Base-by-base conservation (phyloP, 768 basidiomycete genomes). In the Amanita pallidorosea region DNA sequence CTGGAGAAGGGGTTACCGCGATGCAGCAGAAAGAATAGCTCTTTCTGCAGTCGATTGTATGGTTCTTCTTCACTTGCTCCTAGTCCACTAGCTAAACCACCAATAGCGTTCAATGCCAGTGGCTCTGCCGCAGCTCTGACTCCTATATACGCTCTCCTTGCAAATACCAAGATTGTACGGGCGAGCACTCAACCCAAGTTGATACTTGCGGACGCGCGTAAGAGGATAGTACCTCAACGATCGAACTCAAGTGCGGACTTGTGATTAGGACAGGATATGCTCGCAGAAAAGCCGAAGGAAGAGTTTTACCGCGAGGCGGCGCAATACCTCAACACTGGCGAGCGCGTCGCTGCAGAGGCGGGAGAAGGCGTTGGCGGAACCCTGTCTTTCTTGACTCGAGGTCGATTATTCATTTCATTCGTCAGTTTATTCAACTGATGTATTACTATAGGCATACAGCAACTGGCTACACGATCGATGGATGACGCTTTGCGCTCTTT, bases 161-260 rank as follows among this genome's bases (percentile, higher is more conserved):
- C 92, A 3, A 93, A 91, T 66, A 77, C 95, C 45, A 80, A 86
- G 52, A 75, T 97, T 52, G 80, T 85, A 2, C 74, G 81, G 58
- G 87, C 92, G 1, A 78, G 86, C 18, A 77, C 76, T 48, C 93
- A 93, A 9, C 95, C 95, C 0, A 96, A 94, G 60, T 60, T 85
- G 2, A 71, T 86, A 20, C 64, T 95, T 2, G 60, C 72, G 1
- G 77, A 85, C 57, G 82, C 92, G 55, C 81, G 90, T 91, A 60
- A 61, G 89, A 71, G 17, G 51, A 37, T 52, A 50, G 23, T 38
- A 52, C 38, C 23, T n/a, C 25, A 35, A 36, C 45, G 13, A 23
- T 20, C 7, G 20, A 46, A 35, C 55, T 22, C 43, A 27, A 12
- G 15, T 54, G 13, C 45, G 37, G 25, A 20, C 31, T 52, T 31